A percentile compares a stretch with the other conserved stretches of the same genome.
These are phyloP conservation scores for Sclerotinia spermophila DNA, from an alignment of 2,329 filamentous ascomycete genomes.

Conservation along the genomic window DNA sequence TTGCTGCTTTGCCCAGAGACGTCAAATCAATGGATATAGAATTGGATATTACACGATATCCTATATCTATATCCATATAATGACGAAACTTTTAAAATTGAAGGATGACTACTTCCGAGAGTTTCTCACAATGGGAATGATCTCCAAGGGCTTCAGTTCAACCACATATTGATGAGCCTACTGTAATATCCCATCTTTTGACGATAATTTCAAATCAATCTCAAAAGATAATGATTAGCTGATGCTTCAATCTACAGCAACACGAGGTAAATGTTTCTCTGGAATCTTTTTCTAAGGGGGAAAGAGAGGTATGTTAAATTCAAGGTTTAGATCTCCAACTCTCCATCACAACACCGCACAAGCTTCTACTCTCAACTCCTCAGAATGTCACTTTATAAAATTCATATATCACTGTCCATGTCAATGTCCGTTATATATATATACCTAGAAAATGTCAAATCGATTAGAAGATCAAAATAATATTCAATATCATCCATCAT, in stretches of 20 bases:
- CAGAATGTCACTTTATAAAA: fast-evolving
- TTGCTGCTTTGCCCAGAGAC: neutral
- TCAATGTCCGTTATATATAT: too few relatives aligned
- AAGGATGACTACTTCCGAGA: too few relatives aligned
- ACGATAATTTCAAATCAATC: fast-evolving
- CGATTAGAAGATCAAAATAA: neutral
- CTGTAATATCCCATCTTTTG: neutral
- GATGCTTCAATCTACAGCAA: neutral
- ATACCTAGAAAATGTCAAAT: too few relatives aligned
- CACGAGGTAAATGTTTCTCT: fast-evolving
- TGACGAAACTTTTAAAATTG: too few relatives aligned
- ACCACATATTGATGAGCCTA: neutral
- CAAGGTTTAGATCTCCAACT: neutral
- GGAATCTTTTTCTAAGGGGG: neutral
- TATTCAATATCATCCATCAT: neutral
- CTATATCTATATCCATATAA: too few relatives aligned
- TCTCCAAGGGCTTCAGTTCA: neutral
- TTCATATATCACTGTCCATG: too few relatives aligned
- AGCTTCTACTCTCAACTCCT: neutral
- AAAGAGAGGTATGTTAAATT: neutral
- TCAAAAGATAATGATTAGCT: neutral
- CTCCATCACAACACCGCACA: too few relatives aligned
- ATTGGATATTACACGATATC: neutral
- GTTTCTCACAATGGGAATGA: neutral
- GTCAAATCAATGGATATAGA: neutral